These are phyloP conservation scores for Boletus subcaerulescens DNA, from an alignment of 768 basidiomycete species.

Conservation along the genomic window DNA sequence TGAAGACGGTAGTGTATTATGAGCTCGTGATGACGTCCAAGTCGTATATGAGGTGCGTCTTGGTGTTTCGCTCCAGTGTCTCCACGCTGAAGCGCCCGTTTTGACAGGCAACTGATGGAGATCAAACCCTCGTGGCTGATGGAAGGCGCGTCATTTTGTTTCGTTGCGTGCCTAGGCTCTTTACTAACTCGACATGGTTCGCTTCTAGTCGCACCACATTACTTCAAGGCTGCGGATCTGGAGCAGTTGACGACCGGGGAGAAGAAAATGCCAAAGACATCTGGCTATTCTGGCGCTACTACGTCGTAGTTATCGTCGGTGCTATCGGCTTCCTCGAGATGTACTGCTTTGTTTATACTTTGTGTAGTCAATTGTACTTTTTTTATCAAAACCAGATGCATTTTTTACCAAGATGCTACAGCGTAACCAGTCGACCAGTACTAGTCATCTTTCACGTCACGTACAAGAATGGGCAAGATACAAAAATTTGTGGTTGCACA, in stretches of 20 bases:
- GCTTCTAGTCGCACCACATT: constrained; percentile 85
- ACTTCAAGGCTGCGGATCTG: constrained; percentile 84
- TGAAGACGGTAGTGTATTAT: constrained; percentile 88
- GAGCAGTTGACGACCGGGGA: constrained; percentile 78
- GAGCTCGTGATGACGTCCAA: constrained; percentile 97
- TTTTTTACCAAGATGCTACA: background rate
- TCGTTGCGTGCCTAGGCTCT: background rate
- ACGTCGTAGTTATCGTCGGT: constrained; percentile 2
- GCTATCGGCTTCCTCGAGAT: too few species aligned
- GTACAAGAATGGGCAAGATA: constrained; percentile 7
- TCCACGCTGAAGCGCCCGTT: background rate
- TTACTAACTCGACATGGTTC: constrained; percentile 1
- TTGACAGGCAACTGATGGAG: constrained; percentile 87
- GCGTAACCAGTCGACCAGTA: background rate
- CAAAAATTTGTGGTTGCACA: background rate
- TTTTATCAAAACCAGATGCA: too few species aligned
- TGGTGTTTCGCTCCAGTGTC: background rate
- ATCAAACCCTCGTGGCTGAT: constrained; percentile 94
- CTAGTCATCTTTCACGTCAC: background rate
- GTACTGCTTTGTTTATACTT: too few species aligned
- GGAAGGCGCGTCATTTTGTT: constrained; percentile 58
- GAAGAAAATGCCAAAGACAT: constrained; percentile 91
- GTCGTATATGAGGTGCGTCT: constrained; percentile 81
- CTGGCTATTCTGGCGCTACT: constrained; percentile 33
- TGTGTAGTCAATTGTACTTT: too few species aligned